Evolutionary conservation across 306 rosid species (phyloP).

Genomic region (Prosopis cineraria): DNA sequence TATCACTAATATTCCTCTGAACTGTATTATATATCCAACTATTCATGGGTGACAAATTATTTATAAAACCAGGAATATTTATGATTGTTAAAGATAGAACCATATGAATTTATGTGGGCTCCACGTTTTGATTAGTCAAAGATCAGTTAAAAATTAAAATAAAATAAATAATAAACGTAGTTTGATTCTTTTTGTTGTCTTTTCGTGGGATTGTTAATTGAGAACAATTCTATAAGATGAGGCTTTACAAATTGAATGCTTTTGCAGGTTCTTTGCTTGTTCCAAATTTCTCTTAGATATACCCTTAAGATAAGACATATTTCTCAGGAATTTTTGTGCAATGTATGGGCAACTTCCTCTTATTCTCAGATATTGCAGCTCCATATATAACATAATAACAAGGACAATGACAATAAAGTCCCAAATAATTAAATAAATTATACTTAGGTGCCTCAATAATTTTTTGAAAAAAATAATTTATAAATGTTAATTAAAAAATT

Average conservation of each 20-base stretch:
- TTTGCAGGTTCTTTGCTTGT: background rate
- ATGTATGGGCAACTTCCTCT: too few relatives aligned
- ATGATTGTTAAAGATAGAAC: constrained; percentile 24
- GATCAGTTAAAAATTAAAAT: constrained; percentile 41
- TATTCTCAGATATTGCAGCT: background rate
- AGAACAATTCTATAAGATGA: constrained; percentile 34
- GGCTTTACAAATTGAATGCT: constrained; percentile 29
- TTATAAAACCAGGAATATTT: constrained; percentile 28
- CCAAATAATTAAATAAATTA: too few relatives aligned
- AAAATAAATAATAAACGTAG: constrained; percentile 36
- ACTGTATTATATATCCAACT: constrained; percentile 20
- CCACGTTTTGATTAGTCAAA: constrained; percentile 40
- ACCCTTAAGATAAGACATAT: constrained; percentile 29
- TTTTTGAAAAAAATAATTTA: too few relatives aligned
- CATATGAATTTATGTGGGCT: constrained; percentile 41
- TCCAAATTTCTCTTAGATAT: constrained; percentile 21
- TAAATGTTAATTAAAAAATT: too few relatives aligned
- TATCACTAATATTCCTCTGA: constrained; percentile 33
- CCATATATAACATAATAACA: background rate
- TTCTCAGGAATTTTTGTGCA: constrained; percentile 7
- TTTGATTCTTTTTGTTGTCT: constrained; percentile 28
- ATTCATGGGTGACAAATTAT: constrained; percentile 3
- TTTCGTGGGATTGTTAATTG: background rate
- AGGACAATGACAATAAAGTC: too few relatives aligned
- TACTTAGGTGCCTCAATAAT: too few relatives aligned